Conservation (phyloP, 768 basidiomycete species). For the Fomitopsis serialis region DNA sequence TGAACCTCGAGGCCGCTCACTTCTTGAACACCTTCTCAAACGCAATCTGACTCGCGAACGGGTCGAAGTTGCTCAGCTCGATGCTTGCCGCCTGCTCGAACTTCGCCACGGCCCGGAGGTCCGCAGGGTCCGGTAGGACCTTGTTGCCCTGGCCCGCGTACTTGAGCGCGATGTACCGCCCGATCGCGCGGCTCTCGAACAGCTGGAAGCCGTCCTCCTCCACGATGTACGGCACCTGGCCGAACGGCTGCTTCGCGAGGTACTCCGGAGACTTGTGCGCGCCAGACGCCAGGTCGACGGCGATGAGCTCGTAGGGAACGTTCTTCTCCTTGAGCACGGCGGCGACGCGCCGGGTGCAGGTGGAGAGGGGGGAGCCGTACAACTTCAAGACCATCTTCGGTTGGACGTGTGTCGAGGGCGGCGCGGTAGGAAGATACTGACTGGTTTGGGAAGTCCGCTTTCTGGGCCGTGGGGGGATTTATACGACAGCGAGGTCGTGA, state of each 20-base stretch:
- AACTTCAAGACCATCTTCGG: conserved; percentile 33
- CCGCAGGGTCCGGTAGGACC: conserved; percentile 39
- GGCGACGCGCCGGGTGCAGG: conserved; percentile 48
- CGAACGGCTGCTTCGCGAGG: conserved; percentile 54
- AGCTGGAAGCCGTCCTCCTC: conserved; percentile 57
- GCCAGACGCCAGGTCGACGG: conserved; percentile 35
- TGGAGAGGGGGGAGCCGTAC: conserved; percentile 31
- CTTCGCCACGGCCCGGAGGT: conserved; percentile 32
- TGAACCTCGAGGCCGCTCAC: neutral
- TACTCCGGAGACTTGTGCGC: conserved; percentile 43
- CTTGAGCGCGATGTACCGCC: conserved; percentile 52
- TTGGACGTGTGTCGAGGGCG: neutral
- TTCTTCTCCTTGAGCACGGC: conserved; percentile 48
- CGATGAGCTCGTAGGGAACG: conserved; percentile 47
- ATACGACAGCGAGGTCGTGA: no score
- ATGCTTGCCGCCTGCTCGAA: conserved; percentile 38
- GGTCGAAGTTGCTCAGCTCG: conserved; percentile 51
- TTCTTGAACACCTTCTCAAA: conserved; percentile 48
- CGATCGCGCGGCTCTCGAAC: conserved; percentile 65
- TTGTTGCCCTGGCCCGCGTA: conserved; percentile 41
- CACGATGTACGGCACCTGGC: conserved; percentile 51
- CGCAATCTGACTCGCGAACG: conserved; percentile 35
- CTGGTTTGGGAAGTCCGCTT: no score
- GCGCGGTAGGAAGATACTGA: no score
- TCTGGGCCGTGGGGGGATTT: no score